phyloP scores from a whole-genome alignment of 1,139 yeast species.

The Meyerozyma athensensis region DNA sequence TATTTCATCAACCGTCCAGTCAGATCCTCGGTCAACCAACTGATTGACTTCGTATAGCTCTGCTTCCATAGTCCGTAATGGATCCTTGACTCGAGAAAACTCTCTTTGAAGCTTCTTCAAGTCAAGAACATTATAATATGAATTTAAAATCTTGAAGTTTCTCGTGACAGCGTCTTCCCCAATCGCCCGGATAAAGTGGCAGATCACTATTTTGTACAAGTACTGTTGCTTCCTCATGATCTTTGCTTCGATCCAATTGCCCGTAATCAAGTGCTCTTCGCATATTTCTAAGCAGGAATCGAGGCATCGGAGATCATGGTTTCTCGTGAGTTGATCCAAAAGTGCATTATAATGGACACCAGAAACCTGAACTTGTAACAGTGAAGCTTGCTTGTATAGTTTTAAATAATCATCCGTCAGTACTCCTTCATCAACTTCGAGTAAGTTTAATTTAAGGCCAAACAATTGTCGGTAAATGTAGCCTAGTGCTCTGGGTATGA shows the following conservation, averaged over 20 bases:
- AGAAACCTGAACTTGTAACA: conserved; percentile 5
- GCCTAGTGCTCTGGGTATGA: conserved; percentile 19
- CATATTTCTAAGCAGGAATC: conserved; percentile 19
- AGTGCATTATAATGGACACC: conserved; percentile 19
- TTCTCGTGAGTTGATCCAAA: conserved; percentile 12
- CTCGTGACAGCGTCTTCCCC: conserved; percentile 13
- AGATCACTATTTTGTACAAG: conserved; percentile 23
- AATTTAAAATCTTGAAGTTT: conserved; percentile 22
- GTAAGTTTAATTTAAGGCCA: conserved; percentile 15
- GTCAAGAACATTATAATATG: conserved; percentile 23
- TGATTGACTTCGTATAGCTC: background rate
- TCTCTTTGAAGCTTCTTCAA: conserved; percentile 8
- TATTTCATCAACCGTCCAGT: conserved; percentile 11
- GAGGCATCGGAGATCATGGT: conserved; percentile 11
- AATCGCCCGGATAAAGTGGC: conserved; percentile 13
- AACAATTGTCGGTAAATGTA: conserved; percentile 17
- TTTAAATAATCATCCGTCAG: conserved; percentile 10
- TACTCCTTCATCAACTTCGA: conserved; percentile 5
- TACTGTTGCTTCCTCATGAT: conserved; percentile 19
- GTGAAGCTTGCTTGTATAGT: conserved; percentile 6
- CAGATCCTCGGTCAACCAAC: background rate
- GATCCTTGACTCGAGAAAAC: conserved; percentile 9
- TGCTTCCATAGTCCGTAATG: background rate
- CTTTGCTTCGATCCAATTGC: conserved; percentile 27
- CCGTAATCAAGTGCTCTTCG: conserved; percentile 28